Base-by-base conservation (phyloP, 2,329 filamentous ascomycete species). In the Colletotrichum higginsianum region DNA sequence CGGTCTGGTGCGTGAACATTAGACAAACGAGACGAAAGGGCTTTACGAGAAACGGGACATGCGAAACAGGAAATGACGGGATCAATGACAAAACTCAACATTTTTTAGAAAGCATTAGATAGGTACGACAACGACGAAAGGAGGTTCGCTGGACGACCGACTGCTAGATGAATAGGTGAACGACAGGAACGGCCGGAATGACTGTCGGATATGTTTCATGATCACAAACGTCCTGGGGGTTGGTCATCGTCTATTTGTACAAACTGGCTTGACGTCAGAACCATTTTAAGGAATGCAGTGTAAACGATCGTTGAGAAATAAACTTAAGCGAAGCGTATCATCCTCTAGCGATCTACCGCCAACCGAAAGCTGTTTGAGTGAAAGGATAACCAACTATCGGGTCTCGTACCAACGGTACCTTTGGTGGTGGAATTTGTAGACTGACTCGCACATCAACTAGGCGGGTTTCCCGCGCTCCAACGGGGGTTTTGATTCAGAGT, bases 121-220 rank as follows among this genome's bases (percentile, higher is more conserved):
- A 42, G 47, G 35, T 16, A 62, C n/a, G 8, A 42, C n/a, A 30
- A 62, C 18, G 46, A 18, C 12, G n/a, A 13, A 57, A 15, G 12
- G 30, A 35, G 52, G 35, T 40, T 61, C 57, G 67, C 67, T 71
- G 67, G 64, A 26, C 64, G 67, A 71, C 35, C 7, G 15, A 9
- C 44, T 26, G 35, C 30, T 2, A 61, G n/a, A 16, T n/a, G 18
- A 30, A 56, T 38, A 62, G 40, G 23, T 40, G 63, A 60, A 53
- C 5, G 40, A 40, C 21, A 21, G 21, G 47, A 23, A 23, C 18
- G 18, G 44, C 12, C n/a, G 50, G 40, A 67, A 57, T 21, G 46
- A 58, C 40, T 40, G 40, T 49, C 13, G 30, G 23, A 46, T 40
- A 49, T 67, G 50, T 57, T 40, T 11, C 30, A 63, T 11, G 61